A percentile compares a stretch with the other conserved stretches of the same genome.
These are phyloP conservation scores for Eutypella sp. DNA, from an alignment of 2,329 filamentous ascomycete genomes.

Conservation along the genomic window DNA sequence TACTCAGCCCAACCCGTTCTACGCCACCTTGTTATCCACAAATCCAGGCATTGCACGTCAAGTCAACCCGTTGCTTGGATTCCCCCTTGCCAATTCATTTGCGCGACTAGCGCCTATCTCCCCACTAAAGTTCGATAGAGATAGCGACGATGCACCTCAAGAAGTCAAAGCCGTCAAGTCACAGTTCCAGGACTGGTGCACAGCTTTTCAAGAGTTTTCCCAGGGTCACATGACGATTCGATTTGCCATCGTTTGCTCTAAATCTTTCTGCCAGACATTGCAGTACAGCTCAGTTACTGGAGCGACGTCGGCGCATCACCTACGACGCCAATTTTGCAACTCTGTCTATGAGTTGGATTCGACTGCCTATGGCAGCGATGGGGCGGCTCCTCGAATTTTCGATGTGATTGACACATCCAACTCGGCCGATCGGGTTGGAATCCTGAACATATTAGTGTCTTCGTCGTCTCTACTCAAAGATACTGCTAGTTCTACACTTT, in stretches of 20 bases:
- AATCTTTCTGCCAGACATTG: conserved; percentile 48
- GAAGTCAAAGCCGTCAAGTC: conserved; percentile 31
- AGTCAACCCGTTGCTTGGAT: conserved; percentile 49
- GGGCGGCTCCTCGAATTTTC: conserved; percentile 38
- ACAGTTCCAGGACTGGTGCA: conserved; percentile 44
- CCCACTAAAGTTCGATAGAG: conserved; percentile 27
- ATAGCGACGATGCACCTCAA: conserved; percentile 11
- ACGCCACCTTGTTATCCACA: conserved; percentile 30
- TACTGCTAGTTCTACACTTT: conserved; percentile 40
- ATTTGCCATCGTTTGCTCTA: conserved; percentile 42
- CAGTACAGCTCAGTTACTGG: conserved; percentile 32
- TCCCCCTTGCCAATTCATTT: conserved; percentile 49
- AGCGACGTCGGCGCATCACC: conserved; percentile 33
- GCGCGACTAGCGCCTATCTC: conserved; percentile 33
- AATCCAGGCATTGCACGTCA: conserved; percentile 40
- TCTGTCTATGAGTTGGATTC: conserved; percentile 37
- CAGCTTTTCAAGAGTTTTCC: conserved; percentile 31
- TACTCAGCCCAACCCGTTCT: conserved; percentile 40
- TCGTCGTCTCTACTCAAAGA: conserved; percentile 41
- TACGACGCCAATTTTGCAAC: conserved; percentile 35
- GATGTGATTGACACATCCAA: conserved; percentile 53
- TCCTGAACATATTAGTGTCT: conserved; percentile 41
- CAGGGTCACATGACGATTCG: conserved; percentile 35
- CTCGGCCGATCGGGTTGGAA: conserved; percentile 38
- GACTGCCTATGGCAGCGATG: conserved; percentile 31